These are phyloP conservation scores for Prillingera fragicola DNA, from an alignment of 1,284 basidiomycete species.

Conservation along the genomic window DNA sequence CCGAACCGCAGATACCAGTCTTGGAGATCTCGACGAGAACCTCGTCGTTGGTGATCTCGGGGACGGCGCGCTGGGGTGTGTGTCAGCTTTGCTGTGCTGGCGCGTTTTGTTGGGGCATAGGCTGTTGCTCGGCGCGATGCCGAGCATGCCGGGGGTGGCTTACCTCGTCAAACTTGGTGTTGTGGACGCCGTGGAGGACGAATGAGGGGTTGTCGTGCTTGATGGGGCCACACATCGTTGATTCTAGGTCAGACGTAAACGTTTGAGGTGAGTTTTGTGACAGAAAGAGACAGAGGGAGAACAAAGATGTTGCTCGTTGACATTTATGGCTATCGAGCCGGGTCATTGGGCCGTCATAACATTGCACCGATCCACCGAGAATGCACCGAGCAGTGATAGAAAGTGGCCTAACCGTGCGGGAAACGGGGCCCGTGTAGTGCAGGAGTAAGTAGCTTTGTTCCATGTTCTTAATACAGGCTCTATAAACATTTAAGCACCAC, in stretches of 20 bases:
- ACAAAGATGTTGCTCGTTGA: too few relatives aligned
- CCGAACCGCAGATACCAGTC: slow-evolving; percentile 89
- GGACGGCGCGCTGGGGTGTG: slow-evolving; percentile 61
- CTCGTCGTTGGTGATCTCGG: slow-evolving; percentile 66
- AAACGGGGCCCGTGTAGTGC: too few relatives aligned
- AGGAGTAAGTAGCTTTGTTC: too few relatives aligned
- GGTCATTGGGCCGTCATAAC: too few relatives aligned
- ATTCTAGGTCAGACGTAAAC: too few relatives aligned
- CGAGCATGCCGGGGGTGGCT: slow-evolving; percentile 18
- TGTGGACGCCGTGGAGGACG: slow-evolving; percentile 45
- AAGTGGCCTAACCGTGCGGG: too few relatives aligned
- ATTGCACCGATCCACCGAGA: too few relatives aligned
- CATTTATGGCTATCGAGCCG: too few relatives aligned
- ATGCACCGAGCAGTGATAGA: too few relatives aligned
- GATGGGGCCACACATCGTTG: too few relatives aligned
- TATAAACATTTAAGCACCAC: too few relatives aligned
- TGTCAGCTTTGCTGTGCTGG: neutral
- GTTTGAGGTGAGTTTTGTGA: neutral
- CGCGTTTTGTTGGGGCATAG: neutral
- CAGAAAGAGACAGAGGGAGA: neutral
- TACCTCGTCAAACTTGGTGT: slow-evolving; percentile 49
- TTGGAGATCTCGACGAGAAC: slow-evolving; percentile 87
- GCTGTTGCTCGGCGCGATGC: neutral
- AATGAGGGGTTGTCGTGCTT: slow-evolving; percentile 45
- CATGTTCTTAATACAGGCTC: too few relatives aligned